Conservation (phyloP, 176 grass and related monocot genomes). For the Oryza brachyantha region DNA sequence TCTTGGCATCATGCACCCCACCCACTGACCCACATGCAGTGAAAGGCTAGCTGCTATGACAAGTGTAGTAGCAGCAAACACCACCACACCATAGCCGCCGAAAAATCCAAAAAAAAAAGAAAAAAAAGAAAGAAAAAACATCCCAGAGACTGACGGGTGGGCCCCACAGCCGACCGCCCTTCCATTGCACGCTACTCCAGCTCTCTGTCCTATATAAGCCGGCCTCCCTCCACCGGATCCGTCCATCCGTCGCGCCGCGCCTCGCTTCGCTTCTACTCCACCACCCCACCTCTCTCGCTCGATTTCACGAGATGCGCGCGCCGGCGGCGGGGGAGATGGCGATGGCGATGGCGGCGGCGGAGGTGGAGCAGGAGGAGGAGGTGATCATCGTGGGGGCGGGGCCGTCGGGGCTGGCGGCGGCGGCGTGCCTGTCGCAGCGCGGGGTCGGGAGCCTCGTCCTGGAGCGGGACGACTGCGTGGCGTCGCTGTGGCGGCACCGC, state of each 20-base stretch:
- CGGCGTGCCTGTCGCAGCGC: conserved; percentile 57
- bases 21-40: background rate
- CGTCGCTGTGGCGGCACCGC: conserved; percentile 70
- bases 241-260: too few relatives aligned
- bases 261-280: conserved; percentile 30
- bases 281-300: background rate
- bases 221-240: background rate
- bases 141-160: background rate
- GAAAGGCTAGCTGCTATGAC: background rate
- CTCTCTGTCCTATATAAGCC: background rate
- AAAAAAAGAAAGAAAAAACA: too few relatives aligned
- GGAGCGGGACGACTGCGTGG: conserved; percentile 77
- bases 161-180: background rate
- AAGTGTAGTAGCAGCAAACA: background rate
- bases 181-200: conserved; percentile 21
- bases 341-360: background rate
- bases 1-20: background rate
- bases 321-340: background rate
- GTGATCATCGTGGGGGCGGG: conserved; percentile 80
- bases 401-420: conserved; percentile 65
- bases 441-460: conserved; percentile 52
- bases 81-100: background rate
- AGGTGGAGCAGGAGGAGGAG: conserved; percentile 7
- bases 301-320: background rate
- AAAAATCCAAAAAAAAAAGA: background rate